Evolutionary conservation across 768 basidiomycete species (phyloP).

Genomic region (Gautieria morchelliformis): DNA sequence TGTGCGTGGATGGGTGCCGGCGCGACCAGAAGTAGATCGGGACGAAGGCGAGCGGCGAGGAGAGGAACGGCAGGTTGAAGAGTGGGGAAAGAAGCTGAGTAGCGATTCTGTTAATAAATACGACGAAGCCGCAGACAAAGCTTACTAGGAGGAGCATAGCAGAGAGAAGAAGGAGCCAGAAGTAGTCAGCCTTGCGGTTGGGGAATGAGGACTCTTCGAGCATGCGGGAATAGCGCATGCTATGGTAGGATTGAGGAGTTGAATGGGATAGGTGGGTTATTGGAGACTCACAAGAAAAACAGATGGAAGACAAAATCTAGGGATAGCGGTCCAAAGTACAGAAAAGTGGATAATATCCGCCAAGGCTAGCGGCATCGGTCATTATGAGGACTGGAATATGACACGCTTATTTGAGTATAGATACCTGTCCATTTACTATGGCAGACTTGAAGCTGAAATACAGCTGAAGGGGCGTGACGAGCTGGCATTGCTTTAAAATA

Average conservation of each 20-base stretch:
- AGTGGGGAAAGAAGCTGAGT: slow-evolving; percentile 70
- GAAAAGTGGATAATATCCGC: slow-evolving; percentile 85
- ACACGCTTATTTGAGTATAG: slow-evolving; percentile 13
- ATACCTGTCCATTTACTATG: slow-evolving; percentile 72
- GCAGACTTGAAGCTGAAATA: slow-evolving; percentile 88
- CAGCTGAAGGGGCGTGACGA: slow-evolving; percentile 82
- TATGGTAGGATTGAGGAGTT: slow-evolving; percentile 21
- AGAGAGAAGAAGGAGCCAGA: slow-evolving; percentile 85
- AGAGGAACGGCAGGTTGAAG: slow-evolving; percentile 88
- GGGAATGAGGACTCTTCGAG: slow-evolving; percentile 95
- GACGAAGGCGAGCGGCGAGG: slow-evolving; percentile 86
- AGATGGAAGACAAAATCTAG: slow-evolving; percentile 95
- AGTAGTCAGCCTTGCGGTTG: slow-evolving; percentile 85
- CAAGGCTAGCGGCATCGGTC: slow-evolving; percentile 47
- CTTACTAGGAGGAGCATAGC: slow-evolving; percentile 78
- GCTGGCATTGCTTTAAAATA: slow-evolving; percentile 70
- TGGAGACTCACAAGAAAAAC: slow-evolving; percentile 84
- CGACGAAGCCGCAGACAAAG: slow-evolving; percentile 7
- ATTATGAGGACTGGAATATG: slow-evolving; percentile 4
- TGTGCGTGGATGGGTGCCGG: slow-evolving; percentile 88
- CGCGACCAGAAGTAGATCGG: slow-evolving; percentile 97
- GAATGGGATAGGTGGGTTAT: neutral
- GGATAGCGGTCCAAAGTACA: slow-evolving; percentile 90
- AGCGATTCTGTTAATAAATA: neutral
- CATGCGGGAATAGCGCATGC: slow-evolving; percentile 96